A percentile compares a stretch with the other conserved stretches of the same genome.
Evolutionary conservation across 176 grass and related monocot species (phyloP).

Genomic region (Oryza meyeriana): DNA sequence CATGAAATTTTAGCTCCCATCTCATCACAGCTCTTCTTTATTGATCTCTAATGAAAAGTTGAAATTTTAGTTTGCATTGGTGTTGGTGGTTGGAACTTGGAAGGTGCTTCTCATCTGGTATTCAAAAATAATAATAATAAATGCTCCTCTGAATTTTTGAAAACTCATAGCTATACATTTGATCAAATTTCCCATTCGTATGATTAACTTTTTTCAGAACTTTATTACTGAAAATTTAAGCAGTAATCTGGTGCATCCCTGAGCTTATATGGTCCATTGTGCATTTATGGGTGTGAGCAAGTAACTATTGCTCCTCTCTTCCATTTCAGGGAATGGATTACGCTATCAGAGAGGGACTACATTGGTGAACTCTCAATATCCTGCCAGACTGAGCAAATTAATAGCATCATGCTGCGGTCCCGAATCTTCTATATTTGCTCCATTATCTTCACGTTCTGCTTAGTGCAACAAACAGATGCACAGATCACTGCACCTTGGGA

Average conservation of each 20-base stretch:
- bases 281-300: not conserved
- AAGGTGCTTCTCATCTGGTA: not conserved
- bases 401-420: conserved; percentile 4
- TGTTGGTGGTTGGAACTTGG: not conserved
- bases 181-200: not conserved
- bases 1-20: not conserved
- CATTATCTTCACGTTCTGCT: conserved; percentile 37
- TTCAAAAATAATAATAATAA: not conserved
- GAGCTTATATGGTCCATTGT: not conserved
- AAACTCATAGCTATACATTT: not conserved
- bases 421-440: conserved; percentile 7
- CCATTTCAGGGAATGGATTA: conserved; percentile 23
- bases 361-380: conserved; percentile 7
- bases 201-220: not conserved
- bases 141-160: not conserved
- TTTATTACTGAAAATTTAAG: not conserved
- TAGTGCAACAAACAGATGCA: conserved; percentile 35
- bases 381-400: not conserved
- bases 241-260: not conserved
- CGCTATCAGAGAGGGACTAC: not conserved
- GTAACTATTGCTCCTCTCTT: conserved; percentile 10
- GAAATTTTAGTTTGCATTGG: not conserved
- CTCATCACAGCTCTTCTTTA: not conserved
- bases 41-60: not conserved
- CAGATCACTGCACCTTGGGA: conserved; percentile 68